Base-by-base conservation (phyloP, 2,329 filamentous ascomycete species). In the Thelonectria blattea region DNA sequence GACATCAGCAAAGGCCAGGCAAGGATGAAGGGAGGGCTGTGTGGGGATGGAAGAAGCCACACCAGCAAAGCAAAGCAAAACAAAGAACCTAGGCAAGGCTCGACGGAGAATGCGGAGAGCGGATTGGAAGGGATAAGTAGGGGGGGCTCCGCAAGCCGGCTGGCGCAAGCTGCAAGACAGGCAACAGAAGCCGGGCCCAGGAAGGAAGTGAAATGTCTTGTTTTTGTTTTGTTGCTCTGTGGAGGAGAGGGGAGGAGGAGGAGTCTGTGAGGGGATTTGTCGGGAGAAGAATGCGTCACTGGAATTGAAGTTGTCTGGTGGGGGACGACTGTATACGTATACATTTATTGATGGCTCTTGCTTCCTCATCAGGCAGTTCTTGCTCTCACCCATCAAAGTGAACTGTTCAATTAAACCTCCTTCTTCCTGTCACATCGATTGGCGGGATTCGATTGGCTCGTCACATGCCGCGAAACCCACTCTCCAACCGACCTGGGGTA, bases 71-170 rank as follows among this genome's bases (percentile, higher is more conserved):
- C 39, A 46, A 27, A 46, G 43, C 18, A 46, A 27, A 46, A 27
- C 3, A 24, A n/a, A n/a, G 22, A 45, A 9, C 42, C 20, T 24
- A 24, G 43, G 18, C 24, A 39, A 12, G 20, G 14, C 30, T 46
- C 12, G 43, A 42, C 24, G 15, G 17, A 14, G 30, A 22, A 41
- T 48, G 42, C 52, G n/a, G 52, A 54, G 27, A 37, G 30, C 18
- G 52, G 52, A 54, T 54, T 54, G 52, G 52, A 47, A 47, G 52
- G 52, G 52, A 22, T 46, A 47, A 47, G 12, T 14, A 37, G 6
- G 47, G 52, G 17, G 41, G 48, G 22, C 30, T 17, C 47, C 32
- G 22, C 30, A 37, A n/a, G 34, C 34, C 15, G 15, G 34, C 34
- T 37, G 34, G 34, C 27, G 27, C 27, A 30, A 37, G 15, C 6